Conservation (phyloP, 148 eudicot species). For the Chenopodium suecicum region DNA sequence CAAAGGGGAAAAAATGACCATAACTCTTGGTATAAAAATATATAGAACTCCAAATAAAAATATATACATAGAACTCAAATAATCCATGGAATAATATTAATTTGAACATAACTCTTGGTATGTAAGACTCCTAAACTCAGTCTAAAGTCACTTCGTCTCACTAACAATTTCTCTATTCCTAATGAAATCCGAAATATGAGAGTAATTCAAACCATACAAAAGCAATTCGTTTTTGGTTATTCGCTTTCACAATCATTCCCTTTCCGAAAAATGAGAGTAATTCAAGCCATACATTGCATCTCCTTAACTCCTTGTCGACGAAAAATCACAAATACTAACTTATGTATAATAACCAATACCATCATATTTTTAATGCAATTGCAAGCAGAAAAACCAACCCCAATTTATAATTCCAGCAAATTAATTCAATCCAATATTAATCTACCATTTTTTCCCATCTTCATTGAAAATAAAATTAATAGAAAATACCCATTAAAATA, state of each 20-base stretch:
- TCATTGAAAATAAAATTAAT: not conserved
- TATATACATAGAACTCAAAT: too few relatives aligned
- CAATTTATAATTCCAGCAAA: not conserved
- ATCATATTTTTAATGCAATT: not conserved
- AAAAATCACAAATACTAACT: not conserved
- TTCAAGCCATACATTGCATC: not conserved
- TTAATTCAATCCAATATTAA: not conserved
- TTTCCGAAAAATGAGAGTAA: not conserved
- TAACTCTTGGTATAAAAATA: too few relatives aligned
- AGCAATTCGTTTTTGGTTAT: not conserved
- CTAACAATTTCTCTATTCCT: too few relatives aligned
- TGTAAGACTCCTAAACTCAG: too few relatives aligned
- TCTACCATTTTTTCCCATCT: not conserved
- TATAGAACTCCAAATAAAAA: too few relatives aligned
- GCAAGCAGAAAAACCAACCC: not conserved
- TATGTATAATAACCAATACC: not conserved
- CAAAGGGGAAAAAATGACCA: not conserved
- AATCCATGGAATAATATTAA: too few relatives aligned
- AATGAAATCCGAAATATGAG: not conserved
- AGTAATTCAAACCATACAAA: not conserved
- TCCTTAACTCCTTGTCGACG: not conserved
- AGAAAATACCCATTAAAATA: not conserved
- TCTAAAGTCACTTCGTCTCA: too few relatives aligned
- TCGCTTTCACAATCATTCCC: not conserved
- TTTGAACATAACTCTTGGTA: too few relatives aligned